Conservation (phyloP, 2,329 filamentous ascomycete genomes). For the Diaporthe batatas region DNA sequence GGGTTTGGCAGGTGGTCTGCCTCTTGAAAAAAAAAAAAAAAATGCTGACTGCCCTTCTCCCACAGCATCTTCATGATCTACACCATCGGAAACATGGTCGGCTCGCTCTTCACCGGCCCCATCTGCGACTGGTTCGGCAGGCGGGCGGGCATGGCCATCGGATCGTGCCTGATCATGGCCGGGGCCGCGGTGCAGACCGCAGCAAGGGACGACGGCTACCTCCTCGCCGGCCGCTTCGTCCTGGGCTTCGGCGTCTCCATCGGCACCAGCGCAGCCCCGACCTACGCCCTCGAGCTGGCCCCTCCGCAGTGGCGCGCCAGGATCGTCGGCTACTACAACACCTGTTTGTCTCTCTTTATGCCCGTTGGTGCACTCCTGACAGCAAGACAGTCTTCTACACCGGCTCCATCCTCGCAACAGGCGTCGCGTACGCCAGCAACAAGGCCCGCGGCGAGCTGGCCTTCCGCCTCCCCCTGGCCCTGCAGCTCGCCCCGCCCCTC, state of each 20-base stretch:
- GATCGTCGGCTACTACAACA: constrained; percentile 56
- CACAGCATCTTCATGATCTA: constrained; percentile 59
- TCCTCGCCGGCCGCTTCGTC: constrained; percentile 66
- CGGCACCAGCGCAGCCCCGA: constrained; percentile 55
- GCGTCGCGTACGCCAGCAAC: constrained; percentile 48
- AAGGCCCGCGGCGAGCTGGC: constrained; percentile 44
- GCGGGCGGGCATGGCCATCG: constrained; percentile 57
- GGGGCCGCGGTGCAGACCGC: constrained; percentile 56
- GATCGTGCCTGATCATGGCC: constrained; percentile 56
- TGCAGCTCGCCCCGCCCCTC: constrained; percentile 55
- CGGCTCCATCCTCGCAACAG: constrained; percentile 60
- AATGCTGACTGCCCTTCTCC: too few species aligned
- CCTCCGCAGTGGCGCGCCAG: constrained; percentile 49
- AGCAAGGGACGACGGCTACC: constrained; percentile 54
- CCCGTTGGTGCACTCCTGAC: background rate
- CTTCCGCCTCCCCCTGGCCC: constrained; percentile 54
- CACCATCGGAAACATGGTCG: constrained; percentile 58
- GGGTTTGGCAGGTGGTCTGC: too few species aligned
- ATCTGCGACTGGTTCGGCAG: constrained; percentile 57
- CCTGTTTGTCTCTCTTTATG: constrained; percentile 41
- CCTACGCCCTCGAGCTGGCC: constrained; percentile 53
- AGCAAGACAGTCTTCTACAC: constrained; percentile 49
- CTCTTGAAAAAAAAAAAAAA: too few species aligned
- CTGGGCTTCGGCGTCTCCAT: constrained; percentile 66
- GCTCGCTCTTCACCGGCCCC: constrained; percentile 56